Base-by-base conservation (phyloP, 352 stramenopile species). In the Globisporangium rhizosaccharum region DNA sequence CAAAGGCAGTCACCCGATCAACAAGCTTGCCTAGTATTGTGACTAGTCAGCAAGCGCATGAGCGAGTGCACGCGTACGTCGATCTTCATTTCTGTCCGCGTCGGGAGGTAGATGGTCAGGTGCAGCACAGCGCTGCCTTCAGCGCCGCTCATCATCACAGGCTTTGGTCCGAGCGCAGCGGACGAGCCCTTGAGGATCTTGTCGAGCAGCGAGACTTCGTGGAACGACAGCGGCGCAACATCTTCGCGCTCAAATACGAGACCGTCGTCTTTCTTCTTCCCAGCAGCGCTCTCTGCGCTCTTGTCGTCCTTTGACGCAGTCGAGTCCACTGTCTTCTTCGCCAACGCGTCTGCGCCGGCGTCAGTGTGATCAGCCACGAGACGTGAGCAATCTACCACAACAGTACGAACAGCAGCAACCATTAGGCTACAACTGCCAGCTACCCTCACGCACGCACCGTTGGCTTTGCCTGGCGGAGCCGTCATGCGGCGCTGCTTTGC, bases 51-150 rank as follows among this genome's bases (percentile, higher is more conserved):
- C 20, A 46, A 28, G 41, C n/a, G 47, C n/a, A 59, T 3, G 17
- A 53, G 14, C n/a, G 41, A 28, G 23, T 41, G 17, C 17, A 70
- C 71, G 23, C 62, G 44, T 25, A 94, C 84, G 63, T 95, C 84
- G 58, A 95, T 89, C 67, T 91, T 92, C 79, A 95, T 92, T 66
- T 95, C 84, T 18, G 82, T 68, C 14, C 84, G 76, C 25, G 85
- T 91, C 2, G 86, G 86, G 56, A 95, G 59, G 56, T 95, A 95
- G 54, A 95, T 95, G 0, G 80, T 93, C 39, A 95, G 63, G 53
- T 92, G 79, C 47, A 95, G 64, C 51, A 95, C 82, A 0, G 82
- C 71, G 41, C 82, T 78, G 56, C 76, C 81, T 28, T 79, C 73
- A 2, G 55, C 50, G n/a, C 67, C 74, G 25, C 70, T 70, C 69